These are phyloP conservation scores for Balakata baccata DNA, from an alignment of 345 rosid species.

Conservation along the genomic window DNA sequence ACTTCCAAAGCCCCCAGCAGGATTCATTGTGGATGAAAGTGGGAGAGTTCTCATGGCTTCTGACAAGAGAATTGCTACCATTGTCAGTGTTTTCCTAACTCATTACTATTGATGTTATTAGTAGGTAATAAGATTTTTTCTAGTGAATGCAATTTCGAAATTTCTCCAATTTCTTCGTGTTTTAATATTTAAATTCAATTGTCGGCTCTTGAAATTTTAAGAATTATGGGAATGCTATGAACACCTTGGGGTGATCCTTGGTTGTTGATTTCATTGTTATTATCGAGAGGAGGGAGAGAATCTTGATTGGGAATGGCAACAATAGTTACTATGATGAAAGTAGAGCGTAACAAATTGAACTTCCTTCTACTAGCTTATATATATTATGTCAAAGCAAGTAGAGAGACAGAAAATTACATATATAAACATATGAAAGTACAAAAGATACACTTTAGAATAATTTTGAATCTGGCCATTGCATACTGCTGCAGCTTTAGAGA, in stretches of 20 bases:
- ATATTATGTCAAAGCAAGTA: not conserved
- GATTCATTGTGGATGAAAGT: slow-evolving; percentile 67
- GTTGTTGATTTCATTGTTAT: not conserved
- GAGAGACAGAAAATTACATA: not conserved
- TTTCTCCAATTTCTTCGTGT: not conserved
- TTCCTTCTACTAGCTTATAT: too few species aligned
- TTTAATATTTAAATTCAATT: too few species aligned
- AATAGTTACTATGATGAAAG: too few species aligned
- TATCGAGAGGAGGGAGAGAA: too few species aligned
- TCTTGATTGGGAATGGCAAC: too few species aligned
- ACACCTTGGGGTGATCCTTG: not conserved
- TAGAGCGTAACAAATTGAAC: too few species aligned
- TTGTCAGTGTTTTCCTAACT: slow-evolving; percentile 44
- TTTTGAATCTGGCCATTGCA: too few species aligned
- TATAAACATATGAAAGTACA: not conserved
- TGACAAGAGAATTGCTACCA: slow-evolving; percentile 60
- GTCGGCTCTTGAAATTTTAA: not conserved
- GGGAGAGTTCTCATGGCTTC: slow-evolving; percentile 85
- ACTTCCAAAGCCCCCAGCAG: slow-evolving; percentile 87
- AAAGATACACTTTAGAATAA: not conserved
- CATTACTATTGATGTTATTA: not conserved
- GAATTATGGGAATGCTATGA: not conserved
- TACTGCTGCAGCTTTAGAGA: not conserved
- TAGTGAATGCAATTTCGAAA: too few species aligned
- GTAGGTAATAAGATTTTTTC: not conserved